Evolutionary conservation across 2,329 filamentous ascomycete genomes (phyloP).

Genomic region (Nannizziopsis arthrosporioides): DNA sequence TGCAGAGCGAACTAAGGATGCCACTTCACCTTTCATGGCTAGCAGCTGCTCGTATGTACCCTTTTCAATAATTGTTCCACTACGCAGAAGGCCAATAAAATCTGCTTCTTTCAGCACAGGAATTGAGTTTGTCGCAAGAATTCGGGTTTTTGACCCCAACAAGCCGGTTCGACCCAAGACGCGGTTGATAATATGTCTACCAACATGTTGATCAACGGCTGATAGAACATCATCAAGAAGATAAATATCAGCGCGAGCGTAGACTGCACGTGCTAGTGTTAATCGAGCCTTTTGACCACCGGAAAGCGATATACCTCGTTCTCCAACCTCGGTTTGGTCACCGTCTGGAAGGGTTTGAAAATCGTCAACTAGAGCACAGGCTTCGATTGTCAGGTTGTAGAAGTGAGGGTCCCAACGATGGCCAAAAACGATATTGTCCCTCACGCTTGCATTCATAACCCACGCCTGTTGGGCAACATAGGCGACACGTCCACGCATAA

Average conservation of each 20-base stretch:
- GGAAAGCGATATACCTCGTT: slow-evolving; percentile 89
- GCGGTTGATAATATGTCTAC: slow-evolving; percentile 85
- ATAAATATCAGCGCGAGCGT: slow-evolving; percentile 92
- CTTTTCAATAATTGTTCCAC: slow-evolving; percentile 71
- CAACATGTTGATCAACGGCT: slow-evolving; percentile 96
- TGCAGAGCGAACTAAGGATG: slow-evolving; percentile 68
- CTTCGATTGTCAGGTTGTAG: slow-evolving; percentile 83
- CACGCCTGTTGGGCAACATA: slow-evolving; percentile 90
- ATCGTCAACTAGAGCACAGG: slow-evolving; percentile 82
- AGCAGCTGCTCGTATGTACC: slow-evolving; percentile 85
- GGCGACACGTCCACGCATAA: slow-evolving; percentile 68
- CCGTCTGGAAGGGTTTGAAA: slow-evolving; percentile 88
- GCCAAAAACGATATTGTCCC: slow-evolving; percentile 94
- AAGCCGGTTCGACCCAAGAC: slow-evolving; percentile 79
- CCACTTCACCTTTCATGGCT: slow-evolving; percentile 85
- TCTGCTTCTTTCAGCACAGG: slow-evolving; percentile 80
- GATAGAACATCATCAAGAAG: slow-evolving; percentile 88
- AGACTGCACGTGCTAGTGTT: slow-evolving; percentile 84
- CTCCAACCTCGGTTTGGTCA: slow-evolving; percentile 91
- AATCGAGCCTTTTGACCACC: slow-evolving; percentile 93
- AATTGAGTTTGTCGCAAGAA: slow-evolving; percentile 91
- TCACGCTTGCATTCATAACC: slow-evolving; percentile 96
- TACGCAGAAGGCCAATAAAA: slow-evolving; percentile 72
- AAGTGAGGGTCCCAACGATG: slow-evolving; percentile 88
- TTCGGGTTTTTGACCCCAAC: slow-evolving; percentile 72